A percentile compares a stretch with the other conserved stretches of the same genome.
Evolutionary conservation across 2,329 filamentous ascomycete species (phyloP).

Genomic region (Cladosporium sp.): DNA sequence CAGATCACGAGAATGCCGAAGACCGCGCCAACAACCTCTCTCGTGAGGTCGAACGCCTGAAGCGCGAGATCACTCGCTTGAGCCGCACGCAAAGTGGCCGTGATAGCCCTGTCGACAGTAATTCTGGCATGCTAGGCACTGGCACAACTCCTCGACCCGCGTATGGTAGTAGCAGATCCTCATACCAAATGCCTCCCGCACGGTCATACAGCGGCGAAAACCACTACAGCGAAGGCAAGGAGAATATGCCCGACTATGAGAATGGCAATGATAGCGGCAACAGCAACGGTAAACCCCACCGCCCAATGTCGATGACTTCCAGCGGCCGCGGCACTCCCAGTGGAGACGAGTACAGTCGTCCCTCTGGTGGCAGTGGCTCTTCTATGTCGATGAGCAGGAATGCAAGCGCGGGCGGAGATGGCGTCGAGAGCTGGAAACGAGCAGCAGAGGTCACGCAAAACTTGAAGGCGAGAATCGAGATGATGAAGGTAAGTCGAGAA

Average conservation of each 20-base stretch:
- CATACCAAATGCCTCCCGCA: constrained; percentile 18
- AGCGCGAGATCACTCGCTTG: constrained; percentile 68
- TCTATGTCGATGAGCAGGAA: constrained; percentile 9
- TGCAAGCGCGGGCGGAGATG: constrained; percentile 38
- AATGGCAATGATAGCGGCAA: neutral
- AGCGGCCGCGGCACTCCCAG: constrained; percentile 4
- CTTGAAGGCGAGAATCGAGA: constrained; percentile 92
- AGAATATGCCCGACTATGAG: constrained; percentile 35
- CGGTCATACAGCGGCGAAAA: constrained; percentile 13
- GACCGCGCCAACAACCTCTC: constrained; percentile 78
- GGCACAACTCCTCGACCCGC: constrained; percentile 10
- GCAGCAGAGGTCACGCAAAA: constrained; percentile 97
- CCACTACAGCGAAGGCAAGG: constrained; percentile 40
- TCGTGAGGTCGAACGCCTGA: constrained; percentile 86
- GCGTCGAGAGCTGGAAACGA: constrained; percentile 90
- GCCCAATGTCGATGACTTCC: neutral
- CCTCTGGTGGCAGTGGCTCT: neutral
- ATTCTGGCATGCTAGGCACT: constrained; percentile 9
- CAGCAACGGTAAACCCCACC: neutral
- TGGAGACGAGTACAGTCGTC: neutral
- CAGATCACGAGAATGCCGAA: constrained; percentile 84
- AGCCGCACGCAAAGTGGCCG: constrained; percentile 47
- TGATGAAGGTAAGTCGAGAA: constrained; percentile 72
- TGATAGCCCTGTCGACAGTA: constrained; percentile 21
- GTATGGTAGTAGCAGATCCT: constrained; percentile 20